phyloP scores from a whole-genome alignment of 2,329 filamentous ascomycete species.

The Knufia fluminis region DNA sequence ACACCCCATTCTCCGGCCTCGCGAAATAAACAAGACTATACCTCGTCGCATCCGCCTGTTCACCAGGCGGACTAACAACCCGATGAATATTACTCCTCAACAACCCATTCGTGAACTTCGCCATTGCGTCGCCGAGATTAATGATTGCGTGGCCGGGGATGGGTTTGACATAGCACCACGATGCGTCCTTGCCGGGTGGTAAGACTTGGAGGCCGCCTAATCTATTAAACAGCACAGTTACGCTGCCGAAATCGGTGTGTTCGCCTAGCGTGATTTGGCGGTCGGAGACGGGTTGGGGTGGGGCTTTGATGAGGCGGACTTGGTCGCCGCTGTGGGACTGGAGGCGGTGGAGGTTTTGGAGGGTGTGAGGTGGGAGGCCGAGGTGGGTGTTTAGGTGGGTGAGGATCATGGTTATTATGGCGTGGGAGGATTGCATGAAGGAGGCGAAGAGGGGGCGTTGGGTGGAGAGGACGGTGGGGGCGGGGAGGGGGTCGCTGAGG shows the following conservation, averaged over 20 bases:
- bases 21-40: constrained; percentile 49
- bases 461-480: constrained; percentile 33
- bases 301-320: constrained; percentile 45
- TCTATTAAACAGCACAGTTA: constrained; percentile 49
- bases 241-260: constrained; percentile 49
- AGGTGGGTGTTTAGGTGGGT: constrained; percentile 38
- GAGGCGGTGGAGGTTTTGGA: constrained; percentile 40
- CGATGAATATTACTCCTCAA: constrained; percentile 39
- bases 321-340: constrained; percentile 40
- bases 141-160: constrained; percentile 39
- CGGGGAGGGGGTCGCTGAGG: constrained; percentile 31
- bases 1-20: constrained; percentile 41
- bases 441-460: constrained; percentile 31
- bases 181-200: constrained; percentile 31
- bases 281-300: constrained; percentile 38
- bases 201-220: constrained; percentile 48
- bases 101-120: constrained; percentile 36
- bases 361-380: constrained; percentile 32
- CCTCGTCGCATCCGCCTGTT: constrained; percentile 36
- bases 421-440: constrained; percentile 40
- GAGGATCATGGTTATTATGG: constrained; percentile 38
- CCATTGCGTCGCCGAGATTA: constrained; percentile 37
- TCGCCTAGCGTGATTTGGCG: constrained; percentile 39
- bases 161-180: constrained; percentile 47
- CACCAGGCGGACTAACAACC: constrained; percentile 41